A percentile compares a stretch with the other conserved stretches of the same genome.
Conservation (phyloP, 2,329 filamentous ascomycete species). For the Dichotomopilus funicola region DNA sequence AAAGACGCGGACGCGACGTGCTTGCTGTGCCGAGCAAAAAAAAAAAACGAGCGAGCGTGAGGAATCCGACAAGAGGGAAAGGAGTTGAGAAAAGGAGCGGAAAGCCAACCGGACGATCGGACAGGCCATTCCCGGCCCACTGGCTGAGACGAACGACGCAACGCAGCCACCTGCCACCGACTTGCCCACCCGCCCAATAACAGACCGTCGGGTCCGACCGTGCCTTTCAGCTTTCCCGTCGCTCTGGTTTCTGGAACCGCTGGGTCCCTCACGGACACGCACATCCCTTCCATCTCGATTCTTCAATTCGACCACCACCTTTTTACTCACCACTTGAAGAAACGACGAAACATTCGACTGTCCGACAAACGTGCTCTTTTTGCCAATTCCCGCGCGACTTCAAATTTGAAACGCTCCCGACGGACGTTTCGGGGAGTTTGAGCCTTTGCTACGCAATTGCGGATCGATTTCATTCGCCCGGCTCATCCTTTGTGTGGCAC, state of each 20-base stretch:
- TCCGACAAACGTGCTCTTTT: no score
- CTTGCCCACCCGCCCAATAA: constrained; percentile 16
- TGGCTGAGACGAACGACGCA: constrained; percentile 23
- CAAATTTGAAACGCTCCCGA: neutral
- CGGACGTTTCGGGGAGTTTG: neutral
- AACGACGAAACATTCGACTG: no score
- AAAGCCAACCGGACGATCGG: constrained; percentile 2
- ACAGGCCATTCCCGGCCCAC: constrained; percentile 9
- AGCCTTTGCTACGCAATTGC: neutral
- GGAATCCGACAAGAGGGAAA: neutral
- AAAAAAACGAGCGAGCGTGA: no score
- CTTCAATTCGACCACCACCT: neutral
- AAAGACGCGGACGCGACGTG: neutral
- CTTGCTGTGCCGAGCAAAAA: no score
- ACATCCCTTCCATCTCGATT: neutral
- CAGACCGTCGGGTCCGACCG: constrained; percentile 19
- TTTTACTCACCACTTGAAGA: no score
- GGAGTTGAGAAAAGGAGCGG: neutral
- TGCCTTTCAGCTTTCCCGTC: constrained; percentile 20
- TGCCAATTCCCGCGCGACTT: no score
- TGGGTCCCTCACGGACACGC: constrained; percentile 8
- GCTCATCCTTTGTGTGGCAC: neutral
- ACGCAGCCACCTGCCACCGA: constrained; percentile 4
- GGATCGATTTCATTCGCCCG: neutral
- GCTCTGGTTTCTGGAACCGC: constrained; percentile 25